Conservation (phyloP, 495 filamentous ascomycete genomes). For the Penicillium desertorum region DNA sequence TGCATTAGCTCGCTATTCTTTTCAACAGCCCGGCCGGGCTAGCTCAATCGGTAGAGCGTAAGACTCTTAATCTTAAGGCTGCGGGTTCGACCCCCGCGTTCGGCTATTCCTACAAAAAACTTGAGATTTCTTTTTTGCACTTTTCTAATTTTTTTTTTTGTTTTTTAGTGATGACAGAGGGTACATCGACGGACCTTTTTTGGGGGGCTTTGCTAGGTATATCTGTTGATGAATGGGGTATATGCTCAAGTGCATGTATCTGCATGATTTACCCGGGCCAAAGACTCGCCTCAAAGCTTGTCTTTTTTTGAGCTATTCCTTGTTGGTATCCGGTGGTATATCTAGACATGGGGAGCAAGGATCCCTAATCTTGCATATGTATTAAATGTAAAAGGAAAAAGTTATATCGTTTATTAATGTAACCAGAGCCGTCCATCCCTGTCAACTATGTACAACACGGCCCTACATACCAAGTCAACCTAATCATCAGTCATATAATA, state of each 20-base stretch:
- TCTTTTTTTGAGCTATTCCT: no score
- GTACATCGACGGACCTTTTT: no score
- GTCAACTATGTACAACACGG: slow-evolving; percentile 4
- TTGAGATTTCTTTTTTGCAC: slow-evolving; percentile 12
- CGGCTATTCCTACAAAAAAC: slow-evolving; percentile 40
- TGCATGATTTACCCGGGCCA: no score
- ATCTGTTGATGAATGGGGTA: no score
- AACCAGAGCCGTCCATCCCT: neutral
- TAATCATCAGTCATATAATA: slow-evolving; percentile 9
- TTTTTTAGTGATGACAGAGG: no score
- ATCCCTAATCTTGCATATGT: neutral
- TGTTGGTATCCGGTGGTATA: neutral
- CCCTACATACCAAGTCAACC: neutral
- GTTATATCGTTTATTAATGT: neutral
- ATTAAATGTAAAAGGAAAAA: neutral
- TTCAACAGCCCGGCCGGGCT: slow-evolving; percentile 41
- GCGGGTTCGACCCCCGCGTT: slow-evolving; percentile 59
- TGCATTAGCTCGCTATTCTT: neutral
- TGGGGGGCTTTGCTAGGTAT: no score
- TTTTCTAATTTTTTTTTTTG: neutral
- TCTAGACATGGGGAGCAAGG: neutral
- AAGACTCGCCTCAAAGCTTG: no score
- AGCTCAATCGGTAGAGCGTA: slow-evolving; percentile 62
- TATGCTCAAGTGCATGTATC: no score
- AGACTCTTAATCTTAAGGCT: slow-evolving; percentile 62